Evolutionary conservation across 345 rosid genomes (phyloP), one percentile per base, ranked within the genome.

Genomic region (Corymbia maculata): DNA sequence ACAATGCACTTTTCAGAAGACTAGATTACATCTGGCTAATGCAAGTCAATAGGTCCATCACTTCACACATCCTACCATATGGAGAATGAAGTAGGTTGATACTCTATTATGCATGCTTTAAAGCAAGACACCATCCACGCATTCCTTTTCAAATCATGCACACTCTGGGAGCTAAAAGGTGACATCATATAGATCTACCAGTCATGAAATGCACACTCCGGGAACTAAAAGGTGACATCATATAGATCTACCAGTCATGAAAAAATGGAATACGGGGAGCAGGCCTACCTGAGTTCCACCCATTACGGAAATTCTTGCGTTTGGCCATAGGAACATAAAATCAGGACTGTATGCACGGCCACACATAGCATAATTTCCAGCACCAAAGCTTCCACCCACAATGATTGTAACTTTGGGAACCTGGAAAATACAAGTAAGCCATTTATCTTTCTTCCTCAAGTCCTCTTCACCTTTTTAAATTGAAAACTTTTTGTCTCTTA

Each of bases 361-460:
- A 87, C 99, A 97, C 99, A 97, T 97, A 24, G 99, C 99, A 89
- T 96, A 96, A 90, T 97, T 96, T 90, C 99, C 99, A 84, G 99
- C 99, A 88, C 99, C 99, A 86, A 95, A 96, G 91, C 99, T 96
- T 91, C 99, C 98, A 85, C 99, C 99, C 10, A 96, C 95, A 51
- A 96, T 94, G 7, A 97, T 92, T 28, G 99, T 96, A 86, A 96
- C 91, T 92, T 96, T 97, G 61, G 99, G 99, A 26, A 97, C 98
- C 99, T 96, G 92, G 32, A 91, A 50, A 26, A 85, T 42, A 57
- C 32, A 36, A 13, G 36, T 5, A 75, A 19, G 28, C 28, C 28
- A 1, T 75, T 75, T 19, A 75, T 75, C 28, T 75, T 75, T 70
- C 22, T 36, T 19, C 30, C 5, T 24, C 11, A 42, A 17, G 49